Evolutionary conservation across 208 protist genomes (phyloP).

Genomic region (Tritrichomonas foetus): DNA sequence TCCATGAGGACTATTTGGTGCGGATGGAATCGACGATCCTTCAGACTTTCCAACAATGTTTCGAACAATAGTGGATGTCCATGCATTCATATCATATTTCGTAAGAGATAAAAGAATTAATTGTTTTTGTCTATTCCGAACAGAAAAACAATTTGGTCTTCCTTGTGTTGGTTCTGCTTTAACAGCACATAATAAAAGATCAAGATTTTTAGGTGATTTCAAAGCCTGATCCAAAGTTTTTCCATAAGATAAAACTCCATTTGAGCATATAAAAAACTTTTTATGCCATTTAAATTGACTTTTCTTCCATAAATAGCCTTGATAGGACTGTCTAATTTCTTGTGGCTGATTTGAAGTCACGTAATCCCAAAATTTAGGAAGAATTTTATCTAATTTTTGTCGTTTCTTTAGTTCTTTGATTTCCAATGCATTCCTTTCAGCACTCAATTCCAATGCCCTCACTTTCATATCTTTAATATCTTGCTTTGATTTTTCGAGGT

Average conservation of each 20-base stretch:
- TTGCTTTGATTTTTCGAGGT: no score
- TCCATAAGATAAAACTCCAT: not conserved
- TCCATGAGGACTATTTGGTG: no score
- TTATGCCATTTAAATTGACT: not conserved
- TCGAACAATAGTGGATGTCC: not conserved
- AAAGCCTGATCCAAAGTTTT: not conserved
- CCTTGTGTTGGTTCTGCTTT: not conserved
- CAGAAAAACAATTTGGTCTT: not conserved
- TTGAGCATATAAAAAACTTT: not conserved
- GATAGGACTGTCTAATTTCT: not conserved
- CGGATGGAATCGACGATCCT: no score
- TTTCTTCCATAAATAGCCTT: slow-evolving; percentile 4
- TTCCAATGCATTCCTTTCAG: no score
- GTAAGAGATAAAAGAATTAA: not conserved
- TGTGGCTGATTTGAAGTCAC: not conserved
- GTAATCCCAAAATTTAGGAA: no score
- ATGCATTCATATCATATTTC: not conserved
- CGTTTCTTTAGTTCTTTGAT: no score
- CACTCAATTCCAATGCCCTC: no score
- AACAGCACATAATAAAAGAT: not conserved
- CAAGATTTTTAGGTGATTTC: not conserved
- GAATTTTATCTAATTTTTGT: no score
- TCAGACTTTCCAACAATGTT: not conserved
- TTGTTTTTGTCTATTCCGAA: not conserved
- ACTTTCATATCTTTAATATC: no score